Percentiles rank a stretch among this genome's conserved stretches.
phyloP scores from a whole-genome alignment of 1,284 basidiomycete species.

The Ganoderma boninense region DNA sequence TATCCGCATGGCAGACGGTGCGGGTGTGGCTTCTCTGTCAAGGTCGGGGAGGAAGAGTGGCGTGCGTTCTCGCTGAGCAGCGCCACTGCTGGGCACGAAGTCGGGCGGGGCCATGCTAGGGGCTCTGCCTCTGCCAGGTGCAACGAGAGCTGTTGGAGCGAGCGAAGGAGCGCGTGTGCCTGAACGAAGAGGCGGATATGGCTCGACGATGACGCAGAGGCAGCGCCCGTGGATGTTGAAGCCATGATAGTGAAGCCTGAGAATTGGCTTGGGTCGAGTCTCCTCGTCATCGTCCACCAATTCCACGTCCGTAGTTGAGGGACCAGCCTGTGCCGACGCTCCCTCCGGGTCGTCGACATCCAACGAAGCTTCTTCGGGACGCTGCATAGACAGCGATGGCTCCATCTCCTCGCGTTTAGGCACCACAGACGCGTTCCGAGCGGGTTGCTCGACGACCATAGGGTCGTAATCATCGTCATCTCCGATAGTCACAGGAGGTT shows the following conservation, averaged over 20 bases:
- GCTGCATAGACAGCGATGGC: conserved; percentile 22
- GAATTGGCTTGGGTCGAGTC: conserved; percentile 72
- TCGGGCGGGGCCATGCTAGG: conserved; percentile 46
- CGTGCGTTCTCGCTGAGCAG: conserved; percentile 50
- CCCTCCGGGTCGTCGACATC: not conserved
- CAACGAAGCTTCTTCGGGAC: conserved; percentile 3
- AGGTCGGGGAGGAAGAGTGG: conserved; percentile 76
- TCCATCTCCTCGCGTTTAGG: conserved; percentile 35
- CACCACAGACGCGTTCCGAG: conserved; percentile 2
- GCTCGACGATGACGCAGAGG: conserved; percentile 81
- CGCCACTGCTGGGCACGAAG: conserved; percentile 37
- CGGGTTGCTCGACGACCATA: conserved; percentile 4
- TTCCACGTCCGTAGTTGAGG: conserved; percentile 33
- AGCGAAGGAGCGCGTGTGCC: conserved; percentile 48
- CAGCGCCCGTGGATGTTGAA: conserved; percentile 74
- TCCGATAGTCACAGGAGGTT: not conserved
- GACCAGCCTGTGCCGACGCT: not conserved
- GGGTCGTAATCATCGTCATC: not conserved
- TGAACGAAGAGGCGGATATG: conserved; percentile 65
- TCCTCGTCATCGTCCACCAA: conserved; percentile 62
- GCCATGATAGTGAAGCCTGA: conserved; percentile 71
- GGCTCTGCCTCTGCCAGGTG: conserved; percentile 39
- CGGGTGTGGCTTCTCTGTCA: conserved; percentile 52
- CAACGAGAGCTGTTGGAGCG: conserved; percentile 36
- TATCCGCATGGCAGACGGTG: conserved; percentile 40